Conservation (phyloP, 75 land plant species). For the Pinus taeda region DNA sequence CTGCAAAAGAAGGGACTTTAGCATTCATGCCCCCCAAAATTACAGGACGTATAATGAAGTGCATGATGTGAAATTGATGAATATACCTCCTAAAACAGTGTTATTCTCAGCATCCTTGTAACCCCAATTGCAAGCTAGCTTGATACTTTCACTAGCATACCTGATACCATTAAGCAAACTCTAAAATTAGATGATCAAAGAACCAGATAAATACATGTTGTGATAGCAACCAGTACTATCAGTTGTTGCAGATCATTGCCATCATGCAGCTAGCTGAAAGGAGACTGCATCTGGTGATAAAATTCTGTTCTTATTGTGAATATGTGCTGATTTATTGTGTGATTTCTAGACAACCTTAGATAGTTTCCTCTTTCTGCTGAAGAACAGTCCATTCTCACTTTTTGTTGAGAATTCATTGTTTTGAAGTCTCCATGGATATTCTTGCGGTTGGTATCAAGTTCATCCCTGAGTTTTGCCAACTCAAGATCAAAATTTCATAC, state of each 20-base stretch:
- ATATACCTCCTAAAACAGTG: constrained; percentile 37
- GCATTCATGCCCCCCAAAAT: neutral
- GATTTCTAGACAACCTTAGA: too few relatives aligned
- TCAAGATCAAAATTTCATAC: too few relatives aligned
- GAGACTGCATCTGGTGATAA: too few relatives aligned
- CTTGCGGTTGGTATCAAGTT: neutral
- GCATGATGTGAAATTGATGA: neutral
- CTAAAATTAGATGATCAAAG: neutral
- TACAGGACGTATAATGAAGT: neutral
- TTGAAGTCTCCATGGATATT: neutral
- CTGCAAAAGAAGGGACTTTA: neutral
- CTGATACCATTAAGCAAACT: constrained; percentile 12
- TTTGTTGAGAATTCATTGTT: too few relatives aligned
- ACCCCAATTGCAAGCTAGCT: constrained; percentile 50
- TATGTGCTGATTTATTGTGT: too few relatives aligned
- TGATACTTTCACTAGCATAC: constrained; percentile 58
- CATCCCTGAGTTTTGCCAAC: too few relatives aligned
- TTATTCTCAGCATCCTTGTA: constrained; percentile 43
- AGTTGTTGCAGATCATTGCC: too few relatives aligned
- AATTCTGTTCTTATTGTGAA: too few relatives aligned
- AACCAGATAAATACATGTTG: neutral
- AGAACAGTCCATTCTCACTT: too few relatives aligned
- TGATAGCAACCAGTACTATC: too few relatives aligned
- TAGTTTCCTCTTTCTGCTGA: too few relatives aligned
- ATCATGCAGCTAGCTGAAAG: too few relatives aligned